phyloP scores from a whole-genome alignment of 169 alveolate genomes.

The Plasmodium sp. region DNA sequence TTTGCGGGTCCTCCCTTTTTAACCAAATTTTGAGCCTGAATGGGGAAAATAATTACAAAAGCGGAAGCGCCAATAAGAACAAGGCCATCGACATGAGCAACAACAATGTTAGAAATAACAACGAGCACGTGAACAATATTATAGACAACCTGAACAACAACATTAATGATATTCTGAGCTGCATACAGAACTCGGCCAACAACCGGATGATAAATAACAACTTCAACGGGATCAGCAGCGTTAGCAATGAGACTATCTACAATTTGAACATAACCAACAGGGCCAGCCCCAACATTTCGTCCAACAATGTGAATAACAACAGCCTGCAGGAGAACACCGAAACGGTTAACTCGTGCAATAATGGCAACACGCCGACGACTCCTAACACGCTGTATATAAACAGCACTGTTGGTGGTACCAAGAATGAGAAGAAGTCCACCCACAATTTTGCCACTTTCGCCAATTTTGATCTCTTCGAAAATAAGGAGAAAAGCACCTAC shows the following conservation, averaged over 20 bases:
- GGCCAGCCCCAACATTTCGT: slow-evolving; percentile 27
- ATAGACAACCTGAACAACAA: slow-evolving; percentile 50
- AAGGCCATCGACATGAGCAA: slow-evolving; percentile 27
- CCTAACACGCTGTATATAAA: slow-evolving; percentile 22
- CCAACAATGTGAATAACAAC: slow-evolving; percentile 38
- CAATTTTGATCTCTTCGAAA: slow-evolving; percentile 51
- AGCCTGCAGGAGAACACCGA: slow-evolving; percentile 54
- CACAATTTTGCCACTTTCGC: slow-evolving; percentile 8
- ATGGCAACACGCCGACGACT: background rate
- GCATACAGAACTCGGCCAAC: slow-evolving; percentile 63
- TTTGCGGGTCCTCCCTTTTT: slow-evolving; percentile 64
- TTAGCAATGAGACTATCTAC: slow-evolving; percentile 64
- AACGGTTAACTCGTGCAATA: slow-evolving; percentile 29
- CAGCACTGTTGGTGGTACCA: background rate
- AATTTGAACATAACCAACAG: slow-evolving; percentile 51
- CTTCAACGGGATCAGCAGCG: slow-evolving; percentile 40
- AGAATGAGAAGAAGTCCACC: slow-evolving; percentile 10
- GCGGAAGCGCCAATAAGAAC: slow-evolving; percentile 1
- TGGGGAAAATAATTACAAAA: slow-evolving; percentile 9
- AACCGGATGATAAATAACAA: slow-evolving; percentile 36
- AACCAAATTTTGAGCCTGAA: slow-evolving; percentile 30
- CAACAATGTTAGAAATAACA: slow-evolving; percentile 31
- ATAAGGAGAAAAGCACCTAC: slow-evolving; percentile 27
- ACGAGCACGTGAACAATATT: slow-evolving; percentile 58
- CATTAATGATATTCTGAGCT: slow-evolving; percentile 43